phyloP scores from a whole-genome alignment of 768 basidiomycete genomes.

The Leccinum subtestaceum region DNA sequence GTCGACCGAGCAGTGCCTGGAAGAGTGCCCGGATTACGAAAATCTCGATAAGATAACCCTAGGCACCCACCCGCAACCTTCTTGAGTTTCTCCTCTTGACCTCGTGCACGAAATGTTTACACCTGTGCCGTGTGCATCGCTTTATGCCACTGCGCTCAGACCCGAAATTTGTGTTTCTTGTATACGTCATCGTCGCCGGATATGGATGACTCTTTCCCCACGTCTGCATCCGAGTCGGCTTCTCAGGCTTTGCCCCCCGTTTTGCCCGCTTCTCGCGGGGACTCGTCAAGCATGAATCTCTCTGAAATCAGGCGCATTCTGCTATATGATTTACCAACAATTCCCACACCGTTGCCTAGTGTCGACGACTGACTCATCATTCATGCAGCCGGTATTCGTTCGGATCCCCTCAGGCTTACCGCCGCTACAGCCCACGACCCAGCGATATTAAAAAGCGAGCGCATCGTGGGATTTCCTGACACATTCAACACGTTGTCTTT shows the following conservation, averaged over 20 bases:
- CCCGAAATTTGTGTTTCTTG: background rate
- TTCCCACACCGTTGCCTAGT: background rate
- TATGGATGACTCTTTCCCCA: conserved; percentile 1
- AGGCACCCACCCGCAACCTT: background rate
- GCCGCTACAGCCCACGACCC: no score
- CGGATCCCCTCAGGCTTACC: background rate
- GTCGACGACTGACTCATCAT: background rate
- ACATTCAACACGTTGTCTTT: background rate
- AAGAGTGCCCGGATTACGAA: background rate
- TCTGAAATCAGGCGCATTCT: background rate
- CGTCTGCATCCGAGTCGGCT: background rate
- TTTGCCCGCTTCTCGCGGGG: conserved; percentile 1
- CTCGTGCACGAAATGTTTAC: background rate
- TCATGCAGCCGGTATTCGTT: background rate
- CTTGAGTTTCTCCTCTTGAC: background rate
- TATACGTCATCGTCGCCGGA: conserved; percentile 9
- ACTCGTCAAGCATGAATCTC: background rate
- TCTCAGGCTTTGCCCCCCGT: background rate
- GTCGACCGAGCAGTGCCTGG: background rate
- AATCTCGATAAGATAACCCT: background rate
- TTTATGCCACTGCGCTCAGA: background rate
- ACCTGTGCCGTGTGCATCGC: background rate
- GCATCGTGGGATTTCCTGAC: conserved; percentile 1
- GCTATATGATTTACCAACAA: background rate
- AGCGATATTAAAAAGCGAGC: background rate